Evolutionary conservation across 179 eudicot species (phyloP), one percentile per base, ranked within the genome.

Genomic region (Carnegiea gigantea): DNA sequence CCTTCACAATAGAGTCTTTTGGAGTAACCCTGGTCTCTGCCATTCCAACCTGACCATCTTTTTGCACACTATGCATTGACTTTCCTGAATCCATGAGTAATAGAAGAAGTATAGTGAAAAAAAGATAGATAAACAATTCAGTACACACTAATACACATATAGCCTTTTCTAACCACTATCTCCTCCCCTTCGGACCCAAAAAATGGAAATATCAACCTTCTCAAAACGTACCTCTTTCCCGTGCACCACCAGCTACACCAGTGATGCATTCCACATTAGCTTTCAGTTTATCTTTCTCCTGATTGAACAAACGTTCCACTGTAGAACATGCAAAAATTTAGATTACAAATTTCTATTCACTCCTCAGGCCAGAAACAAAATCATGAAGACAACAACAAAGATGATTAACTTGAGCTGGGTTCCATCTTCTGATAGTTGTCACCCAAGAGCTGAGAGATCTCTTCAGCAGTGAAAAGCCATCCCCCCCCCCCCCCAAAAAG

Each of bases 291-390:
- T 46, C 74, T 59, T 30, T 57, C 11, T n/a, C 78, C 73, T 49
- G 18, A 73, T 82, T 82, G 40, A 85, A 75, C 46, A 85, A 77
- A 38, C 65, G 57, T 12, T 79, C 83, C 71, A 85, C 87, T 85
- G 83, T 51, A 85, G 26, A 79, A 77, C 76, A 70, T 33, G 33
- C 20, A 75, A 80, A 30, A 9, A 57, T 23, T 46, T 48, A 76
- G 28, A 59, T n/a, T 21, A 40, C 23, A 65, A 57, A 33, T 65
- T 28, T 17, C 40, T 62, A 49, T 24, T 20, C 18, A 10, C 49
- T 53, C 71, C 49, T 71, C 71, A 17, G 44, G 36, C 68, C 60
- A 62, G 49, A 71, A 70, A 72, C 33, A 23, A 72, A 59, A 73
- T 77, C 78, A 73, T 67, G 62, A 57, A 15, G 57, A 51, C 64